A percentile compares a stretch with the other conserved stretches of the same genome.
phyloP scores from a whole-genome alignment of 495 filamentous ascomycete species.

The Lophium mytilinum region DNA sequence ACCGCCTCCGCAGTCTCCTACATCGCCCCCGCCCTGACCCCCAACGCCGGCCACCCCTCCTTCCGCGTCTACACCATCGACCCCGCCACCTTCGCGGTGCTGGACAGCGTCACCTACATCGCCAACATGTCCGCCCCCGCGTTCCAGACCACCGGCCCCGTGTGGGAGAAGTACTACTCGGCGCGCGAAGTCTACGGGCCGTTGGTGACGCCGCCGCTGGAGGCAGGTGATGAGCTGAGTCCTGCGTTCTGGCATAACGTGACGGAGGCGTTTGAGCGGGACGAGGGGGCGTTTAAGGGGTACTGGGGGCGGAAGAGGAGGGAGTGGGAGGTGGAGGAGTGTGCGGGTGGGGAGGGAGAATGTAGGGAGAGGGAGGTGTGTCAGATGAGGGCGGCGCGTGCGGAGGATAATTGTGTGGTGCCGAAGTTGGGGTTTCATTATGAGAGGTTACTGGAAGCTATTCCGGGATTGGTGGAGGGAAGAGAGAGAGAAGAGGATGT shows the following conservation, averaged over 20 bases:
- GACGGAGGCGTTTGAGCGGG: slow-evolving; percentile 37
- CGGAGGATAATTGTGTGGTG: slow-evolving; percentile 1
- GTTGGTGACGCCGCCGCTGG: slow-evolving; percentile 36
- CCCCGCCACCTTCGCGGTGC: slow-evolving; percentile 45
- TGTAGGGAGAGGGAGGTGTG: slow-evolving; percentile 39
- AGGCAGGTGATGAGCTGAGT: slow-evolving; percentile 38
- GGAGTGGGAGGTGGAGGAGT: slow-evolving; percentile 32
- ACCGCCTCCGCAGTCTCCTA: slow-evolving; percentile 44
- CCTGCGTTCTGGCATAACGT: slow-evolving; percentile 54
- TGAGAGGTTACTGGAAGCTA: neutral
- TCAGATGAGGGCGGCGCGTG: slow-evolving; percentile 33
- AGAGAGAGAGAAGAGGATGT: neutral
- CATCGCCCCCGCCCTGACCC: slow-evolving; percentile 47
- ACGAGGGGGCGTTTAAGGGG: slow-evolving; percentile 33
- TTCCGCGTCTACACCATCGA: slow-evolving; percentile 53
- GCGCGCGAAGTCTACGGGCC: slow-evolving; percentile 46
- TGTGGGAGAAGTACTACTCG: slow-evolving; percentile 47
- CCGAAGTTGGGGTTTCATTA: neutral
- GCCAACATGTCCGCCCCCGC: slow-evolving; percentile 41
- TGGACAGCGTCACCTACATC: slow-evolving; percentile 46
- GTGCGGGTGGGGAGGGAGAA: slow-evolving; percentile 19
- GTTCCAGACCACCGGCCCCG: slow-evolving; percentile 35
- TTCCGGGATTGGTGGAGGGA: neutral
- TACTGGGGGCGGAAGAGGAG: slow-evolving; percentile 36
- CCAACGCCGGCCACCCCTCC: slow-evolving; percentile 43